Percentiles rank a stretch among this genome's conserved stretches.
Conservation (phyloP, 2,329 filamentous ascomycete genomes). For the Tolypocladium paradoxum region DNA sequence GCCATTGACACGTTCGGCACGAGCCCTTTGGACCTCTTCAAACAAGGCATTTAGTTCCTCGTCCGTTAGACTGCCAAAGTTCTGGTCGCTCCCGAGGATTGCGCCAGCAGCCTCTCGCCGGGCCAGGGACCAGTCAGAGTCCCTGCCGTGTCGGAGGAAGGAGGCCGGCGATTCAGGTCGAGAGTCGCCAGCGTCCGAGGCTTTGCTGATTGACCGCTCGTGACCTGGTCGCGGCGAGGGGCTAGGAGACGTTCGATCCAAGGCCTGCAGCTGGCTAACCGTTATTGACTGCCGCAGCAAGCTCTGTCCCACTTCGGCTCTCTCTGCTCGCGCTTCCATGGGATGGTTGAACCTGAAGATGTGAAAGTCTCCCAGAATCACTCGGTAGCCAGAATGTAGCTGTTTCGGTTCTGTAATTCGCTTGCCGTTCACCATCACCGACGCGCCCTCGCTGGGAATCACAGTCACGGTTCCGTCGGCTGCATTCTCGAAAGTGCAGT, state of each 20-base stretch:
- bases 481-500: conserved; percentile 85
- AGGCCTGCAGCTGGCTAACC: conserved; percentile 46
- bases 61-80: conserved; percentile 79
- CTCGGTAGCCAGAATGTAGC: conserved; percentile 82
- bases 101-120: conserved; percentile 86
- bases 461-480: conserved; percentile 87
- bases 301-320: conserved; percentile 71
- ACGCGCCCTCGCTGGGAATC: conserved; percentile 79
- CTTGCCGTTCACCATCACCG: conserved; percentile 95
- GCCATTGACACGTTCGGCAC: conserved; percentile 60
- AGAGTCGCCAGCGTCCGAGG: conserved; percentile 69
- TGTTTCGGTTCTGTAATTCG: conserved; percentile 78
- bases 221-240: conserved; percentile 48
- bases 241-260: conserved; percentile 51
- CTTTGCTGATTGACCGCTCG: conserved; percentile 69
- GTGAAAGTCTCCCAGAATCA: conserved; percentile 95
- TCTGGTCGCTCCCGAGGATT: conserved; percentile 82
- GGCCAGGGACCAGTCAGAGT: conserved; percentile 92
- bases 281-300: conserved; percentile 74
- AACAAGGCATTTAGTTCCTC: conserved; percentile 90
- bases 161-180: conserved; percentile 72
- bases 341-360: conserved; percentile 99
- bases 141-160: conserved; percentile 52
- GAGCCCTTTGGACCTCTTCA: conserved; percentile 82
- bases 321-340: conserved; percentile 85